Conservation (phyloP, 768 basidiomycete genomes). For the Lepiota brunneoincarnata region DNA sequence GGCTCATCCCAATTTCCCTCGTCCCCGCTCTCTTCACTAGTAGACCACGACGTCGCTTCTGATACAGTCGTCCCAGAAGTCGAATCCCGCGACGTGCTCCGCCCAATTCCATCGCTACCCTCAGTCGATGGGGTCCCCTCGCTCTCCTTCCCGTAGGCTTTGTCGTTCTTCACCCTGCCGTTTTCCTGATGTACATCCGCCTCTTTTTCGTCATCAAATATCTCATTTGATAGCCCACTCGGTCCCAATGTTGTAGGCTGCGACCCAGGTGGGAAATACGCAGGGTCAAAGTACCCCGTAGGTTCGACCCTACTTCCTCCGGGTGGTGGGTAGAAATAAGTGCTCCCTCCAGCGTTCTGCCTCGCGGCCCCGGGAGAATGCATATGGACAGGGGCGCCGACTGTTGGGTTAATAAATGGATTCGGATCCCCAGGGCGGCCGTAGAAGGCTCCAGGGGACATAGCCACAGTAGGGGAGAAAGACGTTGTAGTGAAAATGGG, state of each 20-base stretch:
- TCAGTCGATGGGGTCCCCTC: slow-evolving; percentile 4
- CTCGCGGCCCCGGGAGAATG: slow-evolving; percentile 19
- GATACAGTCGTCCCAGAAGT: slow-evolving; percentile 8
- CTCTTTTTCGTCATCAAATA: slow-evolving; percentile 24
- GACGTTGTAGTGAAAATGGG: slow-evolving; percentile 30
- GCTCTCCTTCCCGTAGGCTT: background rate
- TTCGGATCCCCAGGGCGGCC: slow-evolving; percentile 49
- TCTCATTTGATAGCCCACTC: slow-evolving; percentile 32
- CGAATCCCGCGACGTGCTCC: slow-evolving; percentile 9
- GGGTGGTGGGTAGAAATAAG: slow-evolving; percentile 25
- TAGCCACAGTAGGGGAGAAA: slow-evolving; percentile 67
- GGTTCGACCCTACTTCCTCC: slow-evolving; percentile 29
- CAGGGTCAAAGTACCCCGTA: slow-evolving; percentile 42
- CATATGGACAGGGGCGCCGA: slow-evolving; percentile 41
- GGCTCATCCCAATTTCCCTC: background rate
- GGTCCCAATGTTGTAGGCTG: slow-evolving; percentile 11
- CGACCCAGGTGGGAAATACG: slow-evolving; percentile 34
- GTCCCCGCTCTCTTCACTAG: slow-evolving; percentile 11
- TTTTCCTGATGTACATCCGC: background rate
- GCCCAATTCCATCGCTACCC: slow-evolving; percentile 6
- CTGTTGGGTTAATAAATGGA: slow-evolving; percentile 43
- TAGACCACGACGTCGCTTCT: slow-evolving; percentile 11
- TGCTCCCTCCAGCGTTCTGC: slow-evolving; percentile 6
- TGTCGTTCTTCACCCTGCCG: background rate
- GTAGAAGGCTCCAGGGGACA: slow-evolving; percentile 78